Percentiles rank a stretch among this genome's conserved stretches.
Conservation (phyloP, 306 rosid species). For the Prunus campanulata region DNA sequence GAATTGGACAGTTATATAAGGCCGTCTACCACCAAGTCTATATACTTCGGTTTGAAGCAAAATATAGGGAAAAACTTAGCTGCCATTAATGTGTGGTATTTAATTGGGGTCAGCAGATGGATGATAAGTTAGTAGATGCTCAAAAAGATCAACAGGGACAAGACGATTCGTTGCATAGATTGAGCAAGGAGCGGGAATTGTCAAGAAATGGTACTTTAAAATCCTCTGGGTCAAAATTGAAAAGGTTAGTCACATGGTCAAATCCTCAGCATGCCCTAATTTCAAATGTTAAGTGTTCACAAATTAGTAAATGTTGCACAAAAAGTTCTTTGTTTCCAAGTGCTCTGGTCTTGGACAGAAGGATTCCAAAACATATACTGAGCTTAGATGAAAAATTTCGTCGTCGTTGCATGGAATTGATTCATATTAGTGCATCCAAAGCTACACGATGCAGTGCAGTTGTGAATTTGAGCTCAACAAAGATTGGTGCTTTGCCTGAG, state of each 20-base stretch:
- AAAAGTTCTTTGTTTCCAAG: conserved; percentile 45
- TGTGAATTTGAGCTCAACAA: conserved; percentile 40
- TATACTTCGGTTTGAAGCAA: conserved; percentile 20
- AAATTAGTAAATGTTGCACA: conserved; percentile 41
- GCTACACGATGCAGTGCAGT: conserved; percentile 49
- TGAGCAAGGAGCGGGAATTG: conserved; percentile 42
- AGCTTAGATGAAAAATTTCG: conserved; percentile 77
- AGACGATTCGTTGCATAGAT: conserved; percentile 34
- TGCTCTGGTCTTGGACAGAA: conserved; percentile 46
- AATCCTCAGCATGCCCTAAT: conserved; percentile 45
- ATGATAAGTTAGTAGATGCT: conserved; percentile 39
- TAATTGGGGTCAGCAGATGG: conserved; percentile 53
- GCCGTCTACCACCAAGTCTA: neutral
- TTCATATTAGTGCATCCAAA: conserved; percentile 61
- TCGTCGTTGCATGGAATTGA: conserved; percentile 72
- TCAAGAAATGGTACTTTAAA: conserved; percentile 43
- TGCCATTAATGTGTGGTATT: conserved; percentile 26
- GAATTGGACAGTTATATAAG: conserved; percentile 10
- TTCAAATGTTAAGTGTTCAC: conserved; percentile 54
- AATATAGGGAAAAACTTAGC: conserved; percentile 29
- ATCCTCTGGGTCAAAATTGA: conserved; percentile 40
- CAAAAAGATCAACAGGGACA: conserved; percentile 32
- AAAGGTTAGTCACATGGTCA: conserved; percentile 53
- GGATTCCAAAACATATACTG: conserved; percentile 78
- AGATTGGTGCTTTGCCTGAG: conserved; percentile 43